These are phyloP conservation scores for Fusarium clavum DNA, from an alignment of 2,329 filamentous ascomycete genomes.

Conservation along the genomic window DNA sequence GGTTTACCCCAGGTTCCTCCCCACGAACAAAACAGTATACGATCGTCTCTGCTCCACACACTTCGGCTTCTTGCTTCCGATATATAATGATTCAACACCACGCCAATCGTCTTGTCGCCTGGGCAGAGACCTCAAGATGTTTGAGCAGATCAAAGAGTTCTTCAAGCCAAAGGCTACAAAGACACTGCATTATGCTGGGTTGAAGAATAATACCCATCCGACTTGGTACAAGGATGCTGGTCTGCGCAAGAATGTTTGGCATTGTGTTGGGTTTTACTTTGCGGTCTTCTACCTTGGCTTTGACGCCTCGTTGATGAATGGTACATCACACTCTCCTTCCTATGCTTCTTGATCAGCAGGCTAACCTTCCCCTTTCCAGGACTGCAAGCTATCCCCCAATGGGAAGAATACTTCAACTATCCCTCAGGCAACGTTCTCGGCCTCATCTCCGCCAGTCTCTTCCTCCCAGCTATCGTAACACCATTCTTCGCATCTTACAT, in stretches of 20 bases:
- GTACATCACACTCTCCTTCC: neutral
- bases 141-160: conserved; percentile 10
- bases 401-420: conserved; percentile 32
- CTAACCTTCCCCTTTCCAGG: accelerated
- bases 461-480: conserved; percentile 31
- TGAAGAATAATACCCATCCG: conserved; percentile 31
- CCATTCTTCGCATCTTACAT: conserved; percentile 31
- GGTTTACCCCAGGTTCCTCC: conserved; percentile 26
- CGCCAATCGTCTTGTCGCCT: neutral
- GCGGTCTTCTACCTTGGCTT: conserved; percentile 33
- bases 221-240: conserved; percentile 33
- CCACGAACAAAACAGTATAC: neutral
- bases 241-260: conserved; percentile 27
- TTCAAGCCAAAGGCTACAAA: conserved; percentile 29
- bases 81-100: conserved; percentile 4
- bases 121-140: conserved; percentile 1
- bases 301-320: conserved; percentile 20
- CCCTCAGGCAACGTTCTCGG: conserved; percentile 25
- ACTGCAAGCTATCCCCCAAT: conserved; percentile 22
- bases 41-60: neutral
- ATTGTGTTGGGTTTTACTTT: conserved; percentile 33
- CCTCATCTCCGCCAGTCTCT: conserved; percentile 28
- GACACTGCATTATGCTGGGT: conserved; percentile 18
- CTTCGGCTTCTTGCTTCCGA: neutral
- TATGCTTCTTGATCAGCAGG: neutral